phyloP scores from a whole-genome alignment of 768 basidiomycete genomes.

The Hirschioporus abietinus region DNA sequence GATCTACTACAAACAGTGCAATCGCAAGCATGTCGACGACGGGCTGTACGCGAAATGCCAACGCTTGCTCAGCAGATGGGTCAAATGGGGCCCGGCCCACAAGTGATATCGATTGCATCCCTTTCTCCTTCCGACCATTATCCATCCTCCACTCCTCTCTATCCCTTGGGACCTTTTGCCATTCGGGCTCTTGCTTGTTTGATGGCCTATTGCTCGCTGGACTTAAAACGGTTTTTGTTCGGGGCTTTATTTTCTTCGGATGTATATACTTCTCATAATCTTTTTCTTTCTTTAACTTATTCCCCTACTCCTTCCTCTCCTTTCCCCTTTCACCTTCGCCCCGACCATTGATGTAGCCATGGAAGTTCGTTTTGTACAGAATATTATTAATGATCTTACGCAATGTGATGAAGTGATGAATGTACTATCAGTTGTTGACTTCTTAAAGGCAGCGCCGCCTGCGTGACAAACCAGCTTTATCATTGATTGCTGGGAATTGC shows the following conservation, averaged over 20 bases:
- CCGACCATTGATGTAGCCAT: too few relatives aligned
- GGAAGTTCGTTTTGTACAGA: too few relatives aligned
- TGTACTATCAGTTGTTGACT: too few relatives aligned
- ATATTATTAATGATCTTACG: too few relatives aligned
- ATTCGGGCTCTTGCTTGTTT: neutral
- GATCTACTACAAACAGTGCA: neutral
- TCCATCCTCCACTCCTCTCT: neutral
- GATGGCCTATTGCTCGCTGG: too few relatives aligned
- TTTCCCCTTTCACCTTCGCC: neutral
- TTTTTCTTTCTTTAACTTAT: neutral
- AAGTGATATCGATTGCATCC: neutral
- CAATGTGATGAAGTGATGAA: too few relatives aligned
- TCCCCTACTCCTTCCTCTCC: neutral
- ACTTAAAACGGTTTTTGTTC: neutral
- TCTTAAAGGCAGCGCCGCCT: too few relatives aligned
- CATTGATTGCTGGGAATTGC: too few relatives aligned
- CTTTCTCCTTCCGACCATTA: neutral
- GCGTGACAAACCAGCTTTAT: too few relatives aligned
- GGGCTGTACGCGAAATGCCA: neutral
- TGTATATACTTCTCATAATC: neutral
- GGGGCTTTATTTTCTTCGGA: neutral
- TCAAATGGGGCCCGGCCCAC: neutral
- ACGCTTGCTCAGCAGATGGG: neutral
- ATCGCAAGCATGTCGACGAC: neutral
- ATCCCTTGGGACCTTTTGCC: neutral